phyloP scores from a whole-genome alignment of 1,284 basidiomycete species.

The Somion occarium region DNA sequence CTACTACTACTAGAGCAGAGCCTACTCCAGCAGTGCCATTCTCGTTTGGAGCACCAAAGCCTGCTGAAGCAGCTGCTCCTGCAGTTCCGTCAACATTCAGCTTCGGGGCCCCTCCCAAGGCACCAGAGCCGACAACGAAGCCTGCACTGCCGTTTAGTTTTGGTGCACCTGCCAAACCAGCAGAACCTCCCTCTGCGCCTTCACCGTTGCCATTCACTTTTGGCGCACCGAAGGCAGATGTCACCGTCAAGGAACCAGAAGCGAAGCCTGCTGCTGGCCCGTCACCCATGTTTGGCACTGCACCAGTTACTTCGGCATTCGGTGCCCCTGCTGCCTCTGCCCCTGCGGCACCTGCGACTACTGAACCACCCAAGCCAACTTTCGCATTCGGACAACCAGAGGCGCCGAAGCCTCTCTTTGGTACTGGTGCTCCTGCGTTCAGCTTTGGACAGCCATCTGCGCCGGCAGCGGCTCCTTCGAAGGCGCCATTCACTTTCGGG shows the following conservation, averaged over 20 bases:
- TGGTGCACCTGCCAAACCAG: conserved; percentile 17
- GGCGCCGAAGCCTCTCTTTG: conserved; percentile 26
- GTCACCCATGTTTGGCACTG: conserved; percentile 12
- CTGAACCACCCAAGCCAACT: conserved; percentile 19
- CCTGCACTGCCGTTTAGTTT: conserved; percentile 11
- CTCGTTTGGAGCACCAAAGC: background rate
- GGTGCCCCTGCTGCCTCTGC: conserved; percentile 8
- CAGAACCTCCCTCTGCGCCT: conserved; percentile 11
- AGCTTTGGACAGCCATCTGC: conserved; percentile 17
- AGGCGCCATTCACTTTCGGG: conserved; percentile 23
- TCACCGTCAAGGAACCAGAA: conserved; percentile 11
- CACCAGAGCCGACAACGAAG: conserved; percentile 1
- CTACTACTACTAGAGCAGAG: background rate
- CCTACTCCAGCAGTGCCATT: background rate
- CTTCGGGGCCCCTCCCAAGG: conserved; percentile 8
- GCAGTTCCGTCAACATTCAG: conserved; percentile 7
- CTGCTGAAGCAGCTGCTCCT: background rate
- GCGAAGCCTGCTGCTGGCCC: conserved; percentile 6
- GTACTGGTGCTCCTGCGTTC: conserved; percentile 17
- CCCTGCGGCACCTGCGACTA: conserved; percentile 12
- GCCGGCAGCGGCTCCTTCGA: conserved; percentile 16
- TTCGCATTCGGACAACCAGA: conserved; percentile 21
- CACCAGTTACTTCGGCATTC: conserved; percentile 13
- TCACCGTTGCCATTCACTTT: conserved; percentile 9
- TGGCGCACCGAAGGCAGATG: conserved; percentile 10